Evolutionary conservation across 768 basidiomycete species (phyloP).

Genomic region (Punctularia strigosozonata): DNA sequence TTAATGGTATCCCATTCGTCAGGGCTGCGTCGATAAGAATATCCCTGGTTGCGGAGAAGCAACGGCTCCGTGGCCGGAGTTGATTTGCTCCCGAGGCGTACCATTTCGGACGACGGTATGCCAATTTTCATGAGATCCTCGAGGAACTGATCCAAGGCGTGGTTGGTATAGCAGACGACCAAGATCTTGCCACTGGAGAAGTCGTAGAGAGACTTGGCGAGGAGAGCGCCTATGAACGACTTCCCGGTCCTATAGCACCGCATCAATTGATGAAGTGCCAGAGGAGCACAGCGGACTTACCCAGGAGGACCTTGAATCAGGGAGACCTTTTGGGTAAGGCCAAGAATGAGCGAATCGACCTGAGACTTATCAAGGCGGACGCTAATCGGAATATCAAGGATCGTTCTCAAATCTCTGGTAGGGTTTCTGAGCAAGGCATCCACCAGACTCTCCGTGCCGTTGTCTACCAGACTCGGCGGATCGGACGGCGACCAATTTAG

Average conservation of each 20-base stretch:
- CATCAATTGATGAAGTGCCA: no score
- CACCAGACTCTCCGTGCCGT: conserved; percentile 15
- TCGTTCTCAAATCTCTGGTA: conserved; percentile 24
- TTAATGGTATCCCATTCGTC: conserved; percentile 33
- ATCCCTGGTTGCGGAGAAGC: conserved; percentile 28
- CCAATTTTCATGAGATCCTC: conserved; percentile 50
- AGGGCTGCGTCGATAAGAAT: conserved; percentile 13
- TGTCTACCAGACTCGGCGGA: conserved; percentile 6
- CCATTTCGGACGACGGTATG: conserved; percentile 35
- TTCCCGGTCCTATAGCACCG: conserved; percentile 45
- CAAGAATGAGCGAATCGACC: conserved; percentile 29
- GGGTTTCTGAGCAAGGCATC: conserved; percentile 18
- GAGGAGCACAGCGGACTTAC: conserved; percentile 4
- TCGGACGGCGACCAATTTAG: conserved; percentile 39
- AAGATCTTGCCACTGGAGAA: conserved; percentile 40
- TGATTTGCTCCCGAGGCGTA: conserved; percentile 49
- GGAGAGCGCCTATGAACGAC: conserved; percentile 57
- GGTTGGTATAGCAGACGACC: conserved; percentile 66
- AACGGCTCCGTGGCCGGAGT: conserved; percentile 34
- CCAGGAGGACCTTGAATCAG: conserved; percentile 67
- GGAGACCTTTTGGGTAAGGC: conserved; percentile 43
- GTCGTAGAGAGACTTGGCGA: conserved; percentile 50
- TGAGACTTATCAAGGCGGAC: conserved; percentile 45
- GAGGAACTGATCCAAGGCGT: conserved; percentile 62
- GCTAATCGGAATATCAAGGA: conserved; percentile 24